A percentile compares a stretch with the other conserved stretches of the same genome.
phyloP scores from a whole-genome alignment of 257 asterid genomes.

The Capsicum baccatum region DNA sequence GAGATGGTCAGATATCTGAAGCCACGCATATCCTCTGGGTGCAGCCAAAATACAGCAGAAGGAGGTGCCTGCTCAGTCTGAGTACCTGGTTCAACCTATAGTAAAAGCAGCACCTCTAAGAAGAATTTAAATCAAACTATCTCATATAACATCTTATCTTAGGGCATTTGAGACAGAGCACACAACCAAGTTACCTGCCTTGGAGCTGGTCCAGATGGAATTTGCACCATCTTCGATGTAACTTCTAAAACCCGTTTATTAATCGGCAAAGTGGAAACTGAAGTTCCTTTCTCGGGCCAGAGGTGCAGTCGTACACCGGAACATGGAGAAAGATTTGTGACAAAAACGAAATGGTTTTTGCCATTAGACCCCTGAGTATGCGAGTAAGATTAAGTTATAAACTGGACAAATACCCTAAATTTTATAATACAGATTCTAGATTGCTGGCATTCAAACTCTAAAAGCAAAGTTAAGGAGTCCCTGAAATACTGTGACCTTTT shows the following conservation, averaged over 20 bases:
- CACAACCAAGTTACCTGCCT: slow-evolving; percentile 79
- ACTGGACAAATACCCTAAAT: slow-evolving; percentile 8
- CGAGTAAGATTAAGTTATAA: slow-evolving; percentile 31
- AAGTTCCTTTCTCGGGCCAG: slow-evolving; percentile 78
- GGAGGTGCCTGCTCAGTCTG: slow-evolving; percentile 99
- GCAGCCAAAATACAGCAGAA: slow-evolving; percentile 92
- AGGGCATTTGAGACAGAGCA: slow-evolving; percentile 28
- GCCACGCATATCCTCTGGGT: slow-evolving; percentile 78
- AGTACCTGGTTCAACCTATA: slow-evolving; percentile 94
- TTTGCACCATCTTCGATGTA: slow-evolving; percentile 87
- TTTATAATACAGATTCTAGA: slow-evolving; percentile 23
- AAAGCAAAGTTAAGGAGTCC: neutral
- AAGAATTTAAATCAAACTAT: neutral
- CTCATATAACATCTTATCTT: slow-evolving; percentile 24
- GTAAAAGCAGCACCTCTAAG: slow-evolving; percentile 39
- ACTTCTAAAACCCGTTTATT: slow-evolving; percentile 66
- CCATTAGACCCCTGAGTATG: slow-evolving; percentile 70
- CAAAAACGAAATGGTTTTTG: slow-evolving; percentile 77
- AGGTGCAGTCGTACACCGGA: slow-evolving; percentile 93
- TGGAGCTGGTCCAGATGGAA: slow-evolving; percentile 98
- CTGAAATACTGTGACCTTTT: slow-evolving; percentile 29
- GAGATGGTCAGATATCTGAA: slow-evolving; percentile 89
- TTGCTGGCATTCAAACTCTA: slow-evolving; percentile 19
- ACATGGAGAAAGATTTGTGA: slow-evolving; percentile 96
- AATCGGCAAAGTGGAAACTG: slow-evolving; percentile 49